A percentile compares a stretch with the other conserved stretches of the same genome.
phyloP scores from a whole-genome alignment of 2,329 filamentous ascomycete species.

The Botryotinia narcissicola region DNA sequence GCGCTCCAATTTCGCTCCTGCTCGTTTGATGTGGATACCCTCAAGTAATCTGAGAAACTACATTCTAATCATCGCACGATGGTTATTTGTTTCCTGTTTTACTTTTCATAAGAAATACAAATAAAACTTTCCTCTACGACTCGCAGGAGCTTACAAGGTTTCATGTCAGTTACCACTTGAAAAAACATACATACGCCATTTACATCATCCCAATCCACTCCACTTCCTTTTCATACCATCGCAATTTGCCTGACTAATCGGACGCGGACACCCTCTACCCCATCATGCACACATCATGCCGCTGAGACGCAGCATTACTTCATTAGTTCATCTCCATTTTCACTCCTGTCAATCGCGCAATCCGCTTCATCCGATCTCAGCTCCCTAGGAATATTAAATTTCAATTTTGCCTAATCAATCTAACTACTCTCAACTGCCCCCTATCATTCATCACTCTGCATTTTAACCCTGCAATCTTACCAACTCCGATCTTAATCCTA shows the following conservation, averaged over 20 bases:
- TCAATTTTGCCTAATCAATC: not conserved
- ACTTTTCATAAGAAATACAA: not conserved
- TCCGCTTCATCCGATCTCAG: not conserved
- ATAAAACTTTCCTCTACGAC: not conserved
- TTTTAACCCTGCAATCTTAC: not conserved
- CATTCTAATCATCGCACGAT: not conserved
- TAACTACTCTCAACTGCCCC: not conserved
- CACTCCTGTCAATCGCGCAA: not conserved
- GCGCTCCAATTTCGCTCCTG: not conserved
- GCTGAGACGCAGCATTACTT: not conserved
- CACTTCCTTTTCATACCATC: not conserved
- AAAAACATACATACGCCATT: not conserved
- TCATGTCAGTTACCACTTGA: not conserved
- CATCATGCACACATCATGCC: not conserved
- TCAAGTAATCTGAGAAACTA: too few species aligned
- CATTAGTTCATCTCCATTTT: not conserved
- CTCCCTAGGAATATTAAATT: not conserved
- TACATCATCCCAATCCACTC: not conserved
- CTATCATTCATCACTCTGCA: not conserved
- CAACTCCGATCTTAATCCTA: not conserved
- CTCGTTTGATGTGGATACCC: not conserved
- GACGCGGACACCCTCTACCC: too few species aligned
- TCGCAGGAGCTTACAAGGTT: not conserved
- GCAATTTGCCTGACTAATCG: not conserved
- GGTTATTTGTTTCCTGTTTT: not conserved